Conservation (phyloP, 176 grass and related monocot species). For the Rhynchospora tenuis region DNA sequence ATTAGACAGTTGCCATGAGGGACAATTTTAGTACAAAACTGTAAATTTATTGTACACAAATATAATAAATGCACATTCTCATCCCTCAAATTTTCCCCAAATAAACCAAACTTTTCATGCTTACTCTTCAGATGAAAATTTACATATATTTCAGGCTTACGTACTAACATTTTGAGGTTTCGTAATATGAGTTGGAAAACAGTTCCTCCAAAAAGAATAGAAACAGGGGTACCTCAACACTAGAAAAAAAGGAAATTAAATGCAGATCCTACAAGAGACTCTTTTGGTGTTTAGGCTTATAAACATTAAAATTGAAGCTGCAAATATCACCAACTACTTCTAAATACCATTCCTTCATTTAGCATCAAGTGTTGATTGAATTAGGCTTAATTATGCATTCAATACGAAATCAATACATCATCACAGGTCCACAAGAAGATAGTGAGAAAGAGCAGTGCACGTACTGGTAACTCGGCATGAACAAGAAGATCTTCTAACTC, state of each 20-base stretch:
- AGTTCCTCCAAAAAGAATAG: not conserved
- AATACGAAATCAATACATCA: not conserved
- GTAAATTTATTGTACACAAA: not conserved
- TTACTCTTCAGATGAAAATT: not conserved
- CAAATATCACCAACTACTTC: not conserved
- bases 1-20: not conserved
- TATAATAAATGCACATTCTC: not conserved
- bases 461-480: conserved; percentile 69
- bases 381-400: not conserved
- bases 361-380: not conserved
- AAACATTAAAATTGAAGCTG: not conserved
- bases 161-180: not conserved
- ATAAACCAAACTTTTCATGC: not conserved
- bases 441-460: not conserved
- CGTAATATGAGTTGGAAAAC: not conserved
- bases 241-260: not conserved
- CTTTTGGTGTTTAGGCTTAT: not conserved
- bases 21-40: conserved; percentile 4
- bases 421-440: not conserved
- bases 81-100: not conserved
- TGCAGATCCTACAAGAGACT: not conserved
- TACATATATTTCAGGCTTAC: not conserved
- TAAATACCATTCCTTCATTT: not conserved
- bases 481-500: conserved; percentile 78
- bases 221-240: not conserved